phyloP scores from a whole-genome alignment of 2,329 filamentous ascomycete species.

The Aspergillus pseudoglaucus region DNA sequence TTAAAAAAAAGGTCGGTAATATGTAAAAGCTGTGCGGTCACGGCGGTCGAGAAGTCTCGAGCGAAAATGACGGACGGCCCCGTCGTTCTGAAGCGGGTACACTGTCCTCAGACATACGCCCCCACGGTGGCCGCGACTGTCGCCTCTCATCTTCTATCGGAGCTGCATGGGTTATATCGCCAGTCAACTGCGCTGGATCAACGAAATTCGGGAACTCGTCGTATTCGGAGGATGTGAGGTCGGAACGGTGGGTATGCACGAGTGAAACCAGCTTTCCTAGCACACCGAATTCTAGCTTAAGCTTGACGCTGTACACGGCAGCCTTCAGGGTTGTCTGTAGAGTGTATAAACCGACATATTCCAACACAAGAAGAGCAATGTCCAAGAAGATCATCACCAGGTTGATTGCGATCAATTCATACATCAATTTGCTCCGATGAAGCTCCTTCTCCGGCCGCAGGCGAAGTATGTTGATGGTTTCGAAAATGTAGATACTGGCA shows the following conservation, averaged over 20 bases:
- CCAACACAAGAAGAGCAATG: constrained; percentile 36
- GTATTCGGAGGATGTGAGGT: constrained; percentile 24
- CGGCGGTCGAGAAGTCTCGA: constrained; percentile 11
- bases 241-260: constrained; percentile 26
- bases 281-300: constrained; percentile 46
- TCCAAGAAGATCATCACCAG: constrained; percentile 43
- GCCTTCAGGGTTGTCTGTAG: constrained; percentile 42
- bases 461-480: constrained; percentile 42
- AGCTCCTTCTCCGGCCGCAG: constrained; percentile 28
- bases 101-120: constrained; percentile 24
- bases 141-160: constrained; percentile 9
- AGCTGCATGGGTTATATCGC: constrained; percentile 33
- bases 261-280: constrained; percentile 38
- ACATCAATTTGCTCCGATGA: constrained; percentile 38
- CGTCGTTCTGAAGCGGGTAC: constrained; percentile 19
- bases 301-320: constrained; percentile 44
- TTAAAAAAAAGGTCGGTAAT: not conserved
- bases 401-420: constrained; percentile 45
- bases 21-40: constrained; percentile 3
- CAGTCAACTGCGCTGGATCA: constrained; percentile 32
- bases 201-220: constrained; percentile 38
- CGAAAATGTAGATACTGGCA: constrained; percentile 47
- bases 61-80: constrained; percentile 12
- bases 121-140: constrained; percentile 14
- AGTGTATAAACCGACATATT: constrained; percentile 38